Evolutionary conservation across 345 rosid genomes (phyloP).

Genomic region (Linum tenue): DNA sequence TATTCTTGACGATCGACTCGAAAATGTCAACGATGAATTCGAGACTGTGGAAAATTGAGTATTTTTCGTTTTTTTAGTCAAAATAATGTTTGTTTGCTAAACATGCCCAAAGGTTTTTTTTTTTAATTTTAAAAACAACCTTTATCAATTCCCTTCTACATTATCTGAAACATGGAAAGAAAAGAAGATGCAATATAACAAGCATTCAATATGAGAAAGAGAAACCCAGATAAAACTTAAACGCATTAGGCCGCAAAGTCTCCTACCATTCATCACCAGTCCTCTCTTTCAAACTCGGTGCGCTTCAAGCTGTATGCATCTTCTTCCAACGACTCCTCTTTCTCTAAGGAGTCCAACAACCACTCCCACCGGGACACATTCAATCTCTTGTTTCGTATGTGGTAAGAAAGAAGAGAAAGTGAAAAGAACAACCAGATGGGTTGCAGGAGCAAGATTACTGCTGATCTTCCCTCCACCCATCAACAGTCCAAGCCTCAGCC

Average conservation of each 20-base stretch:
- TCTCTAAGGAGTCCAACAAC: slow-evolving; percentile 64
- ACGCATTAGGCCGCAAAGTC: no score
- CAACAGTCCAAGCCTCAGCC: slow-evolving; percentile 58
- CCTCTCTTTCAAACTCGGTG: slow-evolving; percentile 28
- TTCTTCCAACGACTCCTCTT: slow-evolving; percentile 49
- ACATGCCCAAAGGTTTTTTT: no score
- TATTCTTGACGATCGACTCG: no score
- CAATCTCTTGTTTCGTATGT: slow-evolving; percentile 36
- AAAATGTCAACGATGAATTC: no score
- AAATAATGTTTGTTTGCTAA: no score
- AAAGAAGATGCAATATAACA: no score
- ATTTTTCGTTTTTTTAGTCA: no score
- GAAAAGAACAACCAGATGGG: slow-evolving; percentile 58
- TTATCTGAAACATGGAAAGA: no score
- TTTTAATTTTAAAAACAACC: no score
- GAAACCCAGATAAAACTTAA: no score
- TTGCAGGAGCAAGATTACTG: slow-evolving; percentile 44
- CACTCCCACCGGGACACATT: slow-evolving; percentile 56
- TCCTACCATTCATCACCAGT: slow-evolving; percentile 39
- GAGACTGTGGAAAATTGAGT: no score
- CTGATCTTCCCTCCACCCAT: slow-evolving; percentile 77
- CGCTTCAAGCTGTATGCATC: slow-evolving; percentile 55
- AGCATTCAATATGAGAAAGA: not conserved
- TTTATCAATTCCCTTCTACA: no score
- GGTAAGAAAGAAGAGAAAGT: slow-evolving; percentile 25